Evolutionary conservation across 1,284 basidiomycete species (phyloP).

Genomic region (Fomitiporia mediterranea): DNA sequence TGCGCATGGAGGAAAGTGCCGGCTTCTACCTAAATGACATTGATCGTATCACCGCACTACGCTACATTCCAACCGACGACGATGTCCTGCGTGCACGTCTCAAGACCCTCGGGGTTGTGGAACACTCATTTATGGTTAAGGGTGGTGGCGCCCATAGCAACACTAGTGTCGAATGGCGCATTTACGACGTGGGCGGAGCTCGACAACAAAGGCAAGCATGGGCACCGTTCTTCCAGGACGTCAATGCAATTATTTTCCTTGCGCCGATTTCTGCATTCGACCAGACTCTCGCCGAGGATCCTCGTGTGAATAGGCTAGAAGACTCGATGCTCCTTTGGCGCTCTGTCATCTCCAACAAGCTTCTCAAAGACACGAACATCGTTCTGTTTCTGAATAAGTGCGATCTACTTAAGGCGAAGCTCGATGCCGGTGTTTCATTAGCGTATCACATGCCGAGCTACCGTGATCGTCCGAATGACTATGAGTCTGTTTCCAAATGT

Average conservation of each 20-base stretch:
- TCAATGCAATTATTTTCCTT: constrained; percentile 79
- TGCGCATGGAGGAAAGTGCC: constrained; percentile 73
- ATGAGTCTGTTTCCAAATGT: constrained; percentile 69
- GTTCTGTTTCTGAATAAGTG: constrained; percentile 77
- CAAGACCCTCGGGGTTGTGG: constrained; percentile 73
- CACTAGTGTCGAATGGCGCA: constrained; percentile 65
- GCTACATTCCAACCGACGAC: constrained; percentile 74
- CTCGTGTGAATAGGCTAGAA: constrained; percentile 65
- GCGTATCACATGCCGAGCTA: constrained; percentile 64
- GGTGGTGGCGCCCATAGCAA: constrained; percentile 48
- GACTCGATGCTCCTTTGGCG: constrained; percentile 73
- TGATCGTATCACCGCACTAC: constrained; percentile 68
- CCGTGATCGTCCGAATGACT: constrained; percentile 68
- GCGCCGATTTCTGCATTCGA: constrained; percentile 81
- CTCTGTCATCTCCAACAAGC: constrained; percentile 59
- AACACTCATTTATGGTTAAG: constrained; percentile 67
- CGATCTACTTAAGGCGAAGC: constrained; percentile 64
- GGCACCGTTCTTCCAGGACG: constrained; percentile 80
- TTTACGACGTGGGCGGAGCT: constrained; percentile 79
- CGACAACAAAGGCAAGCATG: constrained; percentile 73
- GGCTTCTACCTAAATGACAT: constrained; percentile 82
- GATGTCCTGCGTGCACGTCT: constrained; percentile 68
- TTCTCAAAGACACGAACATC: constrained; percentile 60
- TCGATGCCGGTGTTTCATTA: constrained; percentile 69
- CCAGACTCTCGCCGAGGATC: constrained; percentile 73